Conservation (phyloP, 129 eudicot species). For the Helichrysum umbraculigerum region DNA sequence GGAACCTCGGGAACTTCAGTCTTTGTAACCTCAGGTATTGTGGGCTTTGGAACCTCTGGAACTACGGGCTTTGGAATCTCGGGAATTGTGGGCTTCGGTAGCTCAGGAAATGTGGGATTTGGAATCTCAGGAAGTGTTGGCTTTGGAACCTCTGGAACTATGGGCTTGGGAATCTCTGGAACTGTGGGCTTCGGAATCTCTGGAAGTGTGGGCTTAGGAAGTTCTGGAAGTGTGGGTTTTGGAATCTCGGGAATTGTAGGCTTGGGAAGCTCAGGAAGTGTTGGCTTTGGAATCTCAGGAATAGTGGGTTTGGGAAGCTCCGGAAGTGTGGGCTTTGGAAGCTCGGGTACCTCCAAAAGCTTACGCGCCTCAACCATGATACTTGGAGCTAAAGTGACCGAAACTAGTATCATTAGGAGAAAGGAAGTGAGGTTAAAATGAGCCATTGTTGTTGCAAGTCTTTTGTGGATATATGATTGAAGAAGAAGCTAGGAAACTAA, state of each 20-base stretch:
- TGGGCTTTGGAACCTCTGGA: constrained; percentile 8
- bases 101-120: background rate
- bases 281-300: constrained; percentile 6
- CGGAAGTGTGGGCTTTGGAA: constrained; percentile 10
- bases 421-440: constrained; percentile 8
- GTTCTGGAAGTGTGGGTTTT: background rate
- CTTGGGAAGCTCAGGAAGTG: constrained; percentile 7
- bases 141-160: background rate
- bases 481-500: background rate
- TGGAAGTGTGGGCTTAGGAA: constrained; percentile 1
- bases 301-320: constrained; percentile 8
- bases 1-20: background rate
- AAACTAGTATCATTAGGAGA: constrained; percentile 7
- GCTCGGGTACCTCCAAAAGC: constrained; percentile 22
- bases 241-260: constrained; percentile 8
- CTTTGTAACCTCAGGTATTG: background rate
- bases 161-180: background rate
- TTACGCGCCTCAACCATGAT: constrained; percentile 15
- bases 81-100: background rate
- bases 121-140: background rate
- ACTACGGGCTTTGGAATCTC: background rate
- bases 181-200: background rate
- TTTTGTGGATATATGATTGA: background rate
- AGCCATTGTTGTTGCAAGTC: constrained; percentile 16
- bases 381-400: constrained; percentile 19